Evolutionary conservation across 192 early-diverging fungal genomes (phyloP), one percentile per base, ranked within the genome.

Genomic region (Martensiomyces pterosporus): DNA sequence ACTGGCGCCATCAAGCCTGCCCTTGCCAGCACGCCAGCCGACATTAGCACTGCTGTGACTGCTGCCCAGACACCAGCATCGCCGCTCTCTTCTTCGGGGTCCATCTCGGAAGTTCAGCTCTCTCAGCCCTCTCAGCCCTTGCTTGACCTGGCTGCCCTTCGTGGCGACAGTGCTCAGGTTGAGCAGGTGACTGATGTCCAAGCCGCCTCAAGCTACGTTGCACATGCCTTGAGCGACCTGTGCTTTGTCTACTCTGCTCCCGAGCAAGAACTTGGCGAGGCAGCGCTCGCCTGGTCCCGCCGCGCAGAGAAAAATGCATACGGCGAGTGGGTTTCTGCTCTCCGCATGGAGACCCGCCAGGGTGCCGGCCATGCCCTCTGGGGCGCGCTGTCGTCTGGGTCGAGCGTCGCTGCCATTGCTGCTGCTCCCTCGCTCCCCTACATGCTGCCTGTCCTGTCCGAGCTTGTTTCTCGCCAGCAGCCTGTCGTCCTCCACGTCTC

Each of bases 401-500:
- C 75, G 14, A 41, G 54, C 8, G 47, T 80, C 19, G 65, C 80
- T 1, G 85, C 84, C 26, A 62, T 91, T 38, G 73, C 85, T 1
- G 79, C 85, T n/a, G 86, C 85, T 9, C 80, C 79, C 43, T 85
- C 89, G 1, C 76, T 96, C 25, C 72, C 82, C 12, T 75, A 79
- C 40, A 89, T 97, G 90, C 73, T 92, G 15, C 89, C 91, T 5
- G 80, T 90, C 46, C 69, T 97, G 58, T 82, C 86, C 47, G 65
- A 78, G 42, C 84, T 97, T 29, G 83, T 79, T 6, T 56, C 70
- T 6, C 71, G 76, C 16, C 49, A 57, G 19, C 76, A 75, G 16
- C 83, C 86, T 15, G 75, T 86, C 10, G 91, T 94, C 6, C 77
- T 97, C 47, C 92, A 97, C 50, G 89, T 92, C 9, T 74, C 85